These are phyloP conservation scores for Taiwanofungus camphoratus DNA, from an alignment of 1,284 basidiomycete species.

Conservation along the genomic window DNA sequence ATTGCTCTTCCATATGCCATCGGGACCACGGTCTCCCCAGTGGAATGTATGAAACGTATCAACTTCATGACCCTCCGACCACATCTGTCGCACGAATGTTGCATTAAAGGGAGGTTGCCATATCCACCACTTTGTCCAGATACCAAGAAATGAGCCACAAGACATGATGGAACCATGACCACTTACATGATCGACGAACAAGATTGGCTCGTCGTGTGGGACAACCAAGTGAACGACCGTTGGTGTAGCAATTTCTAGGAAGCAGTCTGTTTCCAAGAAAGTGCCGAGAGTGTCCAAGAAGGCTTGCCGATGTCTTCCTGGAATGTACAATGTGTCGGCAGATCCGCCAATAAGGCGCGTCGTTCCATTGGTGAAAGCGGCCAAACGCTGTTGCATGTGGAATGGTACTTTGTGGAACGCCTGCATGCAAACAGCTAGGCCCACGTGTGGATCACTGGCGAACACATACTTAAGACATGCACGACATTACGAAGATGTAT, in stretches of 20 bases:
- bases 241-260: constrained; percentile 44
- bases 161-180: not conserved
- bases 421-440: constrained; percentile 36
- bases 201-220: constrained; percentile 34
- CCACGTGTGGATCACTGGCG: constrained; percentile 38
- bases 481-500: not conserved
- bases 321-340: constrained; percentile 45
- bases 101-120: constrained; percentile 41
- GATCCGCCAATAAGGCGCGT: constrained; percentile 42
- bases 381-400: constrained; percentile 32
- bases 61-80: constrained; percentile 39
- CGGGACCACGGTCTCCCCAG: constrained; percentile 35
- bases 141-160: not conserved
- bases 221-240: constrained; percentile 38
- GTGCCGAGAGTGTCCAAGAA: constrained; percentile 37
- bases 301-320: constrained; percentile 31
- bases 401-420: constrained; percentile 34
- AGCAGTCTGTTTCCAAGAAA: constrained; percentile 44
- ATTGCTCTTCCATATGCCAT: constrained; percentile 33
- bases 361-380: constrained; percentile 27
- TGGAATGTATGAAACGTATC: constrained; percentile 48
- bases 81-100: constrained; percentile 40
- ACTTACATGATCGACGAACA: constrained; percentile 43
- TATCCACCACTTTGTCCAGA: constrained; percentile 39
- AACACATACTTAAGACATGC: not conserved